Evolutionary conservation across 441 rosid genomes (phyloP).

Genomic region (Populus trichocarpa): DNA sequence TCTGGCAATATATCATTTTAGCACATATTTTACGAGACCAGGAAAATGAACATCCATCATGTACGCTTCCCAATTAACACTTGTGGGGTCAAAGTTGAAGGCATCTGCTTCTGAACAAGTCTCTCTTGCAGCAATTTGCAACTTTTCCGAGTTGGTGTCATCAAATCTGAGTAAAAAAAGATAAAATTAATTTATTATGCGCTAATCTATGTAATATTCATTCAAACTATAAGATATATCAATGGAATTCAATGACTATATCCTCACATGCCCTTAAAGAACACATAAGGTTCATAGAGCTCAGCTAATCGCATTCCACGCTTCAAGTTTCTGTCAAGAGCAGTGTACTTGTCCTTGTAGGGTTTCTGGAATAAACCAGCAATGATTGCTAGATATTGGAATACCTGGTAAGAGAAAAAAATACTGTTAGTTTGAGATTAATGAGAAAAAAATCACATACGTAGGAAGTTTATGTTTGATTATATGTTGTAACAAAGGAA

Average conservation of each 20-base stretch:
- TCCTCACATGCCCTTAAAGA: slow-evolving; percentile 26
- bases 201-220: background rate
- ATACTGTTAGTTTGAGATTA: background rate
- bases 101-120: background rate
- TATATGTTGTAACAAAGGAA: too few relatives aligned
- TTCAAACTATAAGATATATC: background rate
- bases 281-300: slow-evolving; percentile 44
- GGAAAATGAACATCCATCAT: background rate
- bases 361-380: slow-evolving; percentile 27
- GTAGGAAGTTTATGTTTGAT: too few relatives aligned
- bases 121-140: background rate
- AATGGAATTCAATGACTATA: background rate
- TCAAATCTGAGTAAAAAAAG: slow-evolving; percentile 21
- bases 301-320: slow-evolving; percentile 37
- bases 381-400: slow-evolving; percentile 4
- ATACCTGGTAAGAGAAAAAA: background rate
- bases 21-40: background rate
- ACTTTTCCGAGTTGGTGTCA: slow-evolving; percentile 2
- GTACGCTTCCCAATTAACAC: background rate
- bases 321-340: slow-evolving; percentile 38
- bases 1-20: too few relatives aligned
- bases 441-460: background rate
- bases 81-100: background rate
- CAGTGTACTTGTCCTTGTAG: slow-evolving; percentile 28
- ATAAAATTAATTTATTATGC: background rate